Conservation (phyloP, 106 monocot genomes). For the Acorus gramineus region DNA sequence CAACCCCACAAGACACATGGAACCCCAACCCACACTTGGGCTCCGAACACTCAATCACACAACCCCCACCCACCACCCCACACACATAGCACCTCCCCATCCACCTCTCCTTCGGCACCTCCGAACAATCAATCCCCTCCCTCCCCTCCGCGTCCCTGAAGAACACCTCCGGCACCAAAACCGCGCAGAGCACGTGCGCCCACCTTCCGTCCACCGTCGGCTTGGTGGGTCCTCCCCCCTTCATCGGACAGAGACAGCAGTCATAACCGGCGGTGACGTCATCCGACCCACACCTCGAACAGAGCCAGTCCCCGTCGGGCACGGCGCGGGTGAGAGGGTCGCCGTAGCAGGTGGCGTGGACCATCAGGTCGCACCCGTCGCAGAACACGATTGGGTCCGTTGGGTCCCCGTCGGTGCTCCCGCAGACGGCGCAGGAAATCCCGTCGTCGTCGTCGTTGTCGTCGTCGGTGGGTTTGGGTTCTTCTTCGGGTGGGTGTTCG, state of each 20-base stretch:
- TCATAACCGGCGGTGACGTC: not conserved
- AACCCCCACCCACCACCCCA: constrained; percentile 25
- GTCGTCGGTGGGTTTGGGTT: not conserved
- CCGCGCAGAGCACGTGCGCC: constrained; percentile 71
- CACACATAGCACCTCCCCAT: constrained; percentile 47
- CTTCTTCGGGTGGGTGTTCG: not conserved
- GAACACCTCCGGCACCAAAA: constrained; percentile 88
- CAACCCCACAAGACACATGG: constrained; percentile 71
- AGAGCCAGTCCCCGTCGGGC: constrained; percentile 93
- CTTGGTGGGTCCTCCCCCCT: constrained; percentile 53
- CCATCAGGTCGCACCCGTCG: constrained; percentile 89
- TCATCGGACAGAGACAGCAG: constrained; percentile 68
- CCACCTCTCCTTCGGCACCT: constrained; percentile 36
- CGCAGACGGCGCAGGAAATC: constrained; percentile 62
- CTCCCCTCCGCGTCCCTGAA: constrained; percentile 63
- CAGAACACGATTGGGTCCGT: constrained; percentile 87
- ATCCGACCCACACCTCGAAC: constrained; percentile 21
- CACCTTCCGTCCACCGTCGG: constrained; percentile 38
- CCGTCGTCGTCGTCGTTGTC: constrained; percentile 55
- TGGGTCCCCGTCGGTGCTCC: constrained; percentile 73
- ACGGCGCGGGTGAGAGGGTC: constrained; percentile 46
- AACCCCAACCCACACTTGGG: constrained; percentile 58
- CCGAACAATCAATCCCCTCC: constrained; percentile 58
- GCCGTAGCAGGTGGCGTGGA: constrained; percentile 85
- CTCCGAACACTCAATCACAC: constrained; percentile 75